phyloP scores from a whole-genome alignment of 768 basidiomycete species.

The Roridomyces roridus region DNA sequence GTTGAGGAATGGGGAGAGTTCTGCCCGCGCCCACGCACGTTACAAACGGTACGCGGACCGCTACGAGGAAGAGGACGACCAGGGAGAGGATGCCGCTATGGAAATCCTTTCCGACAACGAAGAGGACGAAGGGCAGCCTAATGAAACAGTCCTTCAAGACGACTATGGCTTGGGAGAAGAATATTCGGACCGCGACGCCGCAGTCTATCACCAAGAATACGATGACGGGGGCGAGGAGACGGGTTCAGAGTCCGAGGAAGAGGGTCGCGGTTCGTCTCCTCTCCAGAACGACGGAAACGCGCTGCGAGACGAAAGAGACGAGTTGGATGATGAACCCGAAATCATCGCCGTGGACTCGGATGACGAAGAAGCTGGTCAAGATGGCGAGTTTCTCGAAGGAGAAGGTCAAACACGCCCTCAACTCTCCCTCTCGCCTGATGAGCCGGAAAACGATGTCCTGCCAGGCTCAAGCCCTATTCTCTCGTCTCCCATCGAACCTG shows the following conservation, averaged over 20 bases:
- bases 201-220: conserved; percentile 9
- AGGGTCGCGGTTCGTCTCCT: conserved; percentile 11
- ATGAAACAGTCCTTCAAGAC: conserved; percentile 12
- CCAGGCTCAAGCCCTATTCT: conserved; percentile 15
- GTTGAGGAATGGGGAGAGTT: conserved; percentile 32
- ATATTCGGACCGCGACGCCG: conserved; percentile 16
- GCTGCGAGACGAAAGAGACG: conserved; percentile 17
- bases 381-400: not conserved
- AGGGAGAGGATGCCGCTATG: conserved; percentile 24
- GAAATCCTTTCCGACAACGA: conserved; percentile 36
- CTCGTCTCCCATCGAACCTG: conserved; percentile 17
- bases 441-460: conserved; percentile 13
- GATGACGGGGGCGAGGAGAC: conserved; percentile 19
- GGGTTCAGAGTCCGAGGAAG: conserved; percentile 26
- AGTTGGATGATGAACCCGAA: conserved; percentile 23
- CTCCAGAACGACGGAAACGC: not conserved
- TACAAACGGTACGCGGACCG: conserved; percentile 24
- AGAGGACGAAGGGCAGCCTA: conserved; percentile 9
- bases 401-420: not conserved
- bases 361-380: conserved; percentile 22
- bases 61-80: conserved; percentile 25
- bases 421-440: not conserved
- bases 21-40: conserved; percentile 31
- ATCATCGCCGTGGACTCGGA: conserved; percentile 28
- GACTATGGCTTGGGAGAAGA: conserved; percentile 30